Percentiles rank a stretch among this genome's conserved stretches.
Evolutionary conservation across 2,329 filamentous ascomycete genomes (phyloP).

Genomic region (Colletotrichum tamarilloi): DNA sequence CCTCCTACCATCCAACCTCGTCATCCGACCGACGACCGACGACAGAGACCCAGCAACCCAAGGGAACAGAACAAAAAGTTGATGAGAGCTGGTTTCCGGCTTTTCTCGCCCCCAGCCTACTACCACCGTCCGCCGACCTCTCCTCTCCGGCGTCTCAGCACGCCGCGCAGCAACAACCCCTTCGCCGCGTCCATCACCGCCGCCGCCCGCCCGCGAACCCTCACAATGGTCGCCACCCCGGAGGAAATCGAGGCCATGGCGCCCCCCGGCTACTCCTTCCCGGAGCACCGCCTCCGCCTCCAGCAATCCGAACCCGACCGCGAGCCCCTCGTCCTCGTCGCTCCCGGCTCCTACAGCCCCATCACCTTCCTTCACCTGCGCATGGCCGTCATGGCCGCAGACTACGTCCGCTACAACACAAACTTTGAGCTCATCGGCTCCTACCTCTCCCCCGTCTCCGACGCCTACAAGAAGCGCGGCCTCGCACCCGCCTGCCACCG

Average conservation of each 20-base stretch:
- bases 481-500: slow-evolving; percentile 78
- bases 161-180: neutral
- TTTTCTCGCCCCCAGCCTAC: neutral
- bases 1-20: neutral
- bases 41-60: neutral
- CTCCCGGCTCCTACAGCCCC: slow-evolving; percentile 79
- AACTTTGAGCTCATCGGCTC: slow-evolving; percentile 88
- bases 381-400: slow-evolving; percentile 89
- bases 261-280: slow-evolving; percentile 65
- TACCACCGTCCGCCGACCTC: neutral
- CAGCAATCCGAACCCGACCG: slow-evolving; percentile 65
- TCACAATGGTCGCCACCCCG: slow-evolving; percentile 34
- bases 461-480: slow-evolving; percentile 81
- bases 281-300: slow-evolving; percentile 67
- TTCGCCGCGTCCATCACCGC: neutral
- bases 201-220: neutral
- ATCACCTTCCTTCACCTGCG: slow-evolving; percentile 82
- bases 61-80: neutral
- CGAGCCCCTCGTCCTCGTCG: slow-evolving; percentile 74
- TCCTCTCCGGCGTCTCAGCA: slow-evolving; percentile 16
- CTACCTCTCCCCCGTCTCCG: slow-evolving; percentile 80
- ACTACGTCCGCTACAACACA: slow-evolving; percentile 77
- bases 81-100: slow-evolving; percentile 5
- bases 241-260: slow-evolving; percentile 37
- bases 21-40: neutral